Evolutionary conservation across 495 filamentous ascomycete genomes (phyloP).

Genomic region (Aspergillus avenaceus): DNA sequence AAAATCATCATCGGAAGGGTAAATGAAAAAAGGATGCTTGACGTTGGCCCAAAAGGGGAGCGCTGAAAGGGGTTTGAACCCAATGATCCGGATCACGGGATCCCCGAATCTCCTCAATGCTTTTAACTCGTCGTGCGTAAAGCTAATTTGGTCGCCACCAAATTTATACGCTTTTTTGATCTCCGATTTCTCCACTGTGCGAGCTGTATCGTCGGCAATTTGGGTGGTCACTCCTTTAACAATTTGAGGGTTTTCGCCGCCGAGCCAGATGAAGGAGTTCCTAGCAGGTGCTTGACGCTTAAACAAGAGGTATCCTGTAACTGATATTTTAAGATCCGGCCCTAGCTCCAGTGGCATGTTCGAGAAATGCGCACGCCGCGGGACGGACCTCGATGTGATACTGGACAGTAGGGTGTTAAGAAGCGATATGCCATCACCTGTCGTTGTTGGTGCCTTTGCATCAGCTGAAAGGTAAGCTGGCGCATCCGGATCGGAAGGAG

Average conservation of each 20-base stretch:
- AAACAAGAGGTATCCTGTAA: conserved; percentile 88
- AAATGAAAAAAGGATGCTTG: conserved; percentile 86
- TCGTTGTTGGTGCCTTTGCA: conserved; percentile 44
- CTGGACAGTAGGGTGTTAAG: conserved; percentile 80
- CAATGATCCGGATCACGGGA: conserved; percentile 82
- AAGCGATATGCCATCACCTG: conserved; percentile 72
- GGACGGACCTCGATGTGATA: conserved; percentile 84
- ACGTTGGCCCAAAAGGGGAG: conserved; percentile 82
- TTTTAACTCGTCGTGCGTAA: conserved; percentile 77
- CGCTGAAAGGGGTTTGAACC: conserved; percentile 78
- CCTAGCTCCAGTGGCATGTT: conserved; percentile 83
- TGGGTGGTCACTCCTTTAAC: conserved; percentile 67
- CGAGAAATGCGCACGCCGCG: conserved; percentile 83
- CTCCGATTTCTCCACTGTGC: conserved; percentile 73
- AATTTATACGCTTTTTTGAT: conserved; percentile 94
- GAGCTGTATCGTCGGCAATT: conserved; percentile 68
- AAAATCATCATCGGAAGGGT: conserved; percentile 85
- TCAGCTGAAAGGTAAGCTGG: conserved; percentile 49
- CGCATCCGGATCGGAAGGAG: conserved; percentile 63
- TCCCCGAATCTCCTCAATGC: conserved; percentile 73
- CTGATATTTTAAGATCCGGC: conserved; percentile 76
- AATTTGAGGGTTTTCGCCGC: conserved; percentile 78
- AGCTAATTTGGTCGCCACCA: conserved; percentile 83
- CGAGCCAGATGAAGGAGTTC: conserved; percentile 80
- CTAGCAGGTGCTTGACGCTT: conserved; percentile 75